Base-by-base conservation (phyloP, 1,139 yeast species). In the Scheffersomyces parashehatae region DNA sequence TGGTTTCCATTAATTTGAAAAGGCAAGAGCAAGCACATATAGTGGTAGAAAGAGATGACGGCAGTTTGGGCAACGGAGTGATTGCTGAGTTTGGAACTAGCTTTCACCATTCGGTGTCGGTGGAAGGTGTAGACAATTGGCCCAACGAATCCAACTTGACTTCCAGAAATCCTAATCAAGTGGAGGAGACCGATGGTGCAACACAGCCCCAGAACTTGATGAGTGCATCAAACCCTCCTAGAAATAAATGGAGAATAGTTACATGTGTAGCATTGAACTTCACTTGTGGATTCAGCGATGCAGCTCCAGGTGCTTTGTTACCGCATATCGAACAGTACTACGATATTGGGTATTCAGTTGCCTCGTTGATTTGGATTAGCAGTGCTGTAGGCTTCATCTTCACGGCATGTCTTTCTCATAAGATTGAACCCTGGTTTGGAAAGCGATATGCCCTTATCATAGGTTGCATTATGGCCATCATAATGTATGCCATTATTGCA, bases 251-350 rank as follows among this genome's bases (percentile, higher is more conserved):
- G 65, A 61, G 85, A 42, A 60, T 79, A 8, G 41, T 65, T 2
- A 64, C 78, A 3, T 53, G 67, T 11, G 62, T 73, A 30, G n/a
- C 59, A 5, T 79, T 81, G 79, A 57, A 64, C 10, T 57, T 73
- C 35, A 51, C 48, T 28, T 39, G 45, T 35, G 79, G 79, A 0
- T 62, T 69, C 42, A 60, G 66, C 36, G 80, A 75, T 53, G 77
- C 79, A 13, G 70, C 77, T 0, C 72, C 79, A 1, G 81, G 81
- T 38, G 77, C 78, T 2, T 52, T 75, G 28, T 64, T 76, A 42
- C 81, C 79, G 3, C 64, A 64, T 38, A 66, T 75, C 6, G 78
- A 75, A 46, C 54, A 51, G 7, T 60, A 64, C 42, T 73, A 70
- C 54, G 47, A 51, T 29, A 59, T 73, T 42, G 58, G 60, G 14